These are phyloP conservation scores for Botrytis hyacinthi DNA, from an alignment of 2,329 filamentous ascomycete species.

Conservation along the genomic window DNA sequence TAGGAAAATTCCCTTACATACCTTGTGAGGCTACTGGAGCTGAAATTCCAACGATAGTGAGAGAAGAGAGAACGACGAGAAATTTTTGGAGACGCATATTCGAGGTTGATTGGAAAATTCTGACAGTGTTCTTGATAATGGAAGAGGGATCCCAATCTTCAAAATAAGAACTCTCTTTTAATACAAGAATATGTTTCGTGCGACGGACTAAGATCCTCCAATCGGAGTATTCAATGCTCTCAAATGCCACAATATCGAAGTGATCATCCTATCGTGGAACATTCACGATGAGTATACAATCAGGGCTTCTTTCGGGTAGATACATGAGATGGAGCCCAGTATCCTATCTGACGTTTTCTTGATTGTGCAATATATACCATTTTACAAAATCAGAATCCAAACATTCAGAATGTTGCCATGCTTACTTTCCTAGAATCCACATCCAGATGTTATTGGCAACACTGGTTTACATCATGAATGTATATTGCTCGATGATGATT, in stretches of 20 bases:
- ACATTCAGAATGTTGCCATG: background rate
- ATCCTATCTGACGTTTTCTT: background rate
- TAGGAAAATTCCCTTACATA: background rate
- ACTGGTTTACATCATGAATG: background rate
- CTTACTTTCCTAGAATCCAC: background rate
- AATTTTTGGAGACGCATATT: background rate
- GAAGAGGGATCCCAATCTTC: background rate
- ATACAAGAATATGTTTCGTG: background rate
- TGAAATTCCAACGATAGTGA: background rate
- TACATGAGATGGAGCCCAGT: background rate
- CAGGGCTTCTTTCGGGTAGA: background rate
- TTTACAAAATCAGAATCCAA: background rate
- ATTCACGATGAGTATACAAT: fast-evolving
- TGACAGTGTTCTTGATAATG: background rate
- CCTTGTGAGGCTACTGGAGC: background rate
- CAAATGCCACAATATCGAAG: background rate
- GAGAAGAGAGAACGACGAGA: background rate
- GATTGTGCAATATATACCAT: background rate
- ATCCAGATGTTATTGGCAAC: background rate
- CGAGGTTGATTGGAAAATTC: background rate
- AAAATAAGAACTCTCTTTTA: background rate
- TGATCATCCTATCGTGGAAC: background rate
- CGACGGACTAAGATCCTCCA: background rate
- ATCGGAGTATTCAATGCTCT: background rate
- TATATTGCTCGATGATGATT: background rate